phyloP scores from a whole-genome alignment of 768 basidiomycete species.

The Holtermannia corniformis region DNA sequence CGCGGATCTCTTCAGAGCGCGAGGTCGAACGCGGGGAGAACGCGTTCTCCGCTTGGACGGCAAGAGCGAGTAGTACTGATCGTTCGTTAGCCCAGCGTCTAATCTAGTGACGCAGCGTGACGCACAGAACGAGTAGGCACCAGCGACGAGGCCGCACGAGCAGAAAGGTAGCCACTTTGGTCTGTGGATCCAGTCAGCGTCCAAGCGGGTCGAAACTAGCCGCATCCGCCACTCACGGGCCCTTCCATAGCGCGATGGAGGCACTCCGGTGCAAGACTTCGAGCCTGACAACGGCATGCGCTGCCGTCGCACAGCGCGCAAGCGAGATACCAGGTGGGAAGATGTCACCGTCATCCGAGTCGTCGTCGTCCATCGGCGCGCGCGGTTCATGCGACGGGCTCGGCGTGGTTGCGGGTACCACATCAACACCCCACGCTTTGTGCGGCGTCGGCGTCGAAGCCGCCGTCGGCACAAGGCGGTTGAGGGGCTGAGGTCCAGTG shows the following conservation, averaged over 20 bases:
- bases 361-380: not conserved
- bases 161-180: slow-evolving; percentile 41
- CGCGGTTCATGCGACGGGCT: not conserved
- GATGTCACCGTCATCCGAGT: not conserved
- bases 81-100: not conserved
- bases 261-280: slow-evolving; percentile 39
- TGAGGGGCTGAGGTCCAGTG: not conserved
- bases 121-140: slow-evolving; percentile 35
- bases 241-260: slow-evolving; percentile 35
- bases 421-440: slow-evolving; percentile 41
- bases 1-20: slow-evolving; percentile 31
- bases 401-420: slow-evolving; percentile 8
- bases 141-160: slow-evolving; percentile 37
- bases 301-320: slow-evolving; percentile 36
- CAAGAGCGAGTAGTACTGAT: slow-evolving; percentile 30
- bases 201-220: too few species aligned
- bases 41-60: slow-evolving; percentile 33
- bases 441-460: slow-evolving; percentile 12
- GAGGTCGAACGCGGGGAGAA: slow-evolving; percentile 12
- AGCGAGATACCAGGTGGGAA: slow-evolving; percentile 39
- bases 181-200: slow-evolving; percentile 9
- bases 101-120: not conserved
- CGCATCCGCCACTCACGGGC: slow-evolving; percentile 20
- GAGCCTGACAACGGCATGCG: slow-evolving; percentile 37
- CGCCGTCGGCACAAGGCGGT: not conserved